Evolutionary conservation across 441 rosid species (phyloP), one percentile per base, ranked within the genome.

Genomic region (Erodium texanum): DNA sequence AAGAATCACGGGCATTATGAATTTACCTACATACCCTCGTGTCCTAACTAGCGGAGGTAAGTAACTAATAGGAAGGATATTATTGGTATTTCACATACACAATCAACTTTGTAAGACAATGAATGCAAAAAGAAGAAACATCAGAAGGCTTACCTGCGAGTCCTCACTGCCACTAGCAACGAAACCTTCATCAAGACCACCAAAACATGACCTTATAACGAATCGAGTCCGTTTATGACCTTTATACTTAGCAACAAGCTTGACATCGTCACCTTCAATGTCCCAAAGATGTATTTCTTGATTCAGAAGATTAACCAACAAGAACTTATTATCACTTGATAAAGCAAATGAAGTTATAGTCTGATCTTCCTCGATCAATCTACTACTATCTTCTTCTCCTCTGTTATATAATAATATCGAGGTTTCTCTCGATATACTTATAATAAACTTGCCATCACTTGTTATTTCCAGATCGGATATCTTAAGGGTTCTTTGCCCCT

Each of bases 161-260:
- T 87, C 90, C 74, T 87, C 93, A 34, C 90, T 85, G 18, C 93
- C 93, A 23, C 93, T 87, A 50, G 93, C 93, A 67, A 85, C 71
- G 76, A 87, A 87, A 50, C 84, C 77, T 76, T 84, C 77, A 22
- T 73, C 78, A 15, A 82, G 78, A 66, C 93, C 90, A 72, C 93
- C 93, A 72, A 87, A 82, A 76, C 92, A 85, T 24, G 92, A 87
- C 52, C 85, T 75, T 48, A 87, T 83, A 14, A 85, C 75, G 74
- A 85, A 85, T n/a, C 88, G 83, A 24, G 73, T 34, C 19, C 85
- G 83, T 48, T 77, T 82, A 27, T 85, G 93, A 50, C 89, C 89
- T 76, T 71, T 82, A 75, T 84, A 87, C 71, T 79, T 81, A 68
- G 84, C 75, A 7, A 87, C 78, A 64, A 82, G 81, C 65, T 66